Conservation (phyloP, 208 protist genomes). For the Giardia muris region DNA sequence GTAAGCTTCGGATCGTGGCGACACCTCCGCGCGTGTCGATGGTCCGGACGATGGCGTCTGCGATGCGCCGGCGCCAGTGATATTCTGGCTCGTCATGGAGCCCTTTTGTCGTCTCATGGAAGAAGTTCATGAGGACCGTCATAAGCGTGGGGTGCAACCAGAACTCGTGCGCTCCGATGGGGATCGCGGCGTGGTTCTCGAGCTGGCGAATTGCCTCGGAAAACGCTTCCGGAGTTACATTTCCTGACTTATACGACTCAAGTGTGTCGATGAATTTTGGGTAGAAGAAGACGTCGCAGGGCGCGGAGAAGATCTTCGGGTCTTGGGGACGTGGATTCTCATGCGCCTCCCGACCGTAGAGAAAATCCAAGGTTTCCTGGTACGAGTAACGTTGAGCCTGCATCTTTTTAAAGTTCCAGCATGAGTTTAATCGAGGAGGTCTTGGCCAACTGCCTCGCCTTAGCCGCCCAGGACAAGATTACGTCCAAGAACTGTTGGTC, state of each 20-base stretch:
- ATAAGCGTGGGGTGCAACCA: not conserved
- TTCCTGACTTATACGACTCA: not conserved
- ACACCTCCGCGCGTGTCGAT: not conserved
- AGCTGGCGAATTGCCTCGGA: not conserved
- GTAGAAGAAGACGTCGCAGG: not conserved
- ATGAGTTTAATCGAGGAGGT: not conserved
- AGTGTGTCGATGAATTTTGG: not conserved
- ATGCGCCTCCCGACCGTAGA: not conserved
- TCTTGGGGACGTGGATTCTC: not conserved
- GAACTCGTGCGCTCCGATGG: not conserved
- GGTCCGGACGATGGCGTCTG: not conserved
- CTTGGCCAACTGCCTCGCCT: not conserved
- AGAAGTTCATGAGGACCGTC: not conserved
- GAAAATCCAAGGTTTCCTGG: not conserved
- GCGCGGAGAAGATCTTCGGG: not conserved
- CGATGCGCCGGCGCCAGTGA: not conserved
- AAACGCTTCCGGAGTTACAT: not conserved
- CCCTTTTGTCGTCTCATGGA: not conserved
- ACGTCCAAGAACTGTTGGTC: not conserved
- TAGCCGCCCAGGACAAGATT: not conserved
- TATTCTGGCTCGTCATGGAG: not conserved
- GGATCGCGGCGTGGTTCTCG: not conserved
- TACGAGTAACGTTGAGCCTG: too few species aligned
- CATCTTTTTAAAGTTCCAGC: not conserved
- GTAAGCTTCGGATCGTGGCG: not conserved